Conservation (phyloP, 108 stramenopile species). For the Asterionellopsis glacialis region DNA sequence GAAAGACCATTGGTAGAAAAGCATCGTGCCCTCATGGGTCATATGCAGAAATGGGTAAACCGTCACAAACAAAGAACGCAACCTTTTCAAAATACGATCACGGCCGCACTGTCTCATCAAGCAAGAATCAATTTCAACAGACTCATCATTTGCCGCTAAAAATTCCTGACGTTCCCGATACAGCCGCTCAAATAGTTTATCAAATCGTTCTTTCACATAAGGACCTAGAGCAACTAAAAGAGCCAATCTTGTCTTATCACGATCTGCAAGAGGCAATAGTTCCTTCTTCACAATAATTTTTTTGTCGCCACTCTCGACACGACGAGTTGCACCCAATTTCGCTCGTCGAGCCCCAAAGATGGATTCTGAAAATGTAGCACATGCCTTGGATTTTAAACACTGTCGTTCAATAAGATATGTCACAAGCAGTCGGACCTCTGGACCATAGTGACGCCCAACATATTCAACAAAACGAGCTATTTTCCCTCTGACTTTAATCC, state of each 20-base stretch:
- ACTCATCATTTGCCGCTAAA: too few relatives aligned
- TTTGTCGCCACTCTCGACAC: neutral
- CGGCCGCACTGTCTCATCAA: too few relatives aligned
- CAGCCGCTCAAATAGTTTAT: slow-evolving; percentile 9
- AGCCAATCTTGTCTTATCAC: slow-evolving; percentile 53
- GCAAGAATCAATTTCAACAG: too few relatives aligned
- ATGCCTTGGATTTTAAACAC: slow-evolving; percentile 38
- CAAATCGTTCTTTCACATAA: slow-evolving; percentile 57
- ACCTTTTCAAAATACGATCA: neutral
- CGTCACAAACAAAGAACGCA: slow-evolving; percentile 15
- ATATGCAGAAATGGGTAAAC: slow-evolving; percentile 61
- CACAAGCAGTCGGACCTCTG: slow-evolving; percentile 51
- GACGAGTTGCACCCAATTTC: slow-evolving; percentile 28
- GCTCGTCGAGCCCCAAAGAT: slow-evolving; percentile 61
- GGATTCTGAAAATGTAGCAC: slow-evolving; percentile 65
- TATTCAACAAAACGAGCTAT: slow-evolving; percentile 16
- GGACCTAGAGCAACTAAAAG: slow-evolving; percentile 56
- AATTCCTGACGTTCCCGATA: neutral
- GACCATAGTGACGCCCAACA: slow-evolving; percentile 24
- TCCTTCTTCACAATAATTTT: slow-evolving; percentile 6
- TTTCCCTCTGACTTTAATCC: slow-evolving; percentile 13
- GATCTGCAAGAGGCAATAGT: slow-evolving; percentile 31
- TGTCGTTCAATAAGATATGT: slow-evolving; percentile 55
- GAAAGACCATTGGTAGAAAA: slow-evolving; percentile 63
- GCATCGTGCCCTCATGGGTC: slow-evolving; percentile 37